Evolutionary conservation across 2,329 filamentous ascomycete genomes (phyloP).

Genomic region (Arthroderma sp.): DNA sequence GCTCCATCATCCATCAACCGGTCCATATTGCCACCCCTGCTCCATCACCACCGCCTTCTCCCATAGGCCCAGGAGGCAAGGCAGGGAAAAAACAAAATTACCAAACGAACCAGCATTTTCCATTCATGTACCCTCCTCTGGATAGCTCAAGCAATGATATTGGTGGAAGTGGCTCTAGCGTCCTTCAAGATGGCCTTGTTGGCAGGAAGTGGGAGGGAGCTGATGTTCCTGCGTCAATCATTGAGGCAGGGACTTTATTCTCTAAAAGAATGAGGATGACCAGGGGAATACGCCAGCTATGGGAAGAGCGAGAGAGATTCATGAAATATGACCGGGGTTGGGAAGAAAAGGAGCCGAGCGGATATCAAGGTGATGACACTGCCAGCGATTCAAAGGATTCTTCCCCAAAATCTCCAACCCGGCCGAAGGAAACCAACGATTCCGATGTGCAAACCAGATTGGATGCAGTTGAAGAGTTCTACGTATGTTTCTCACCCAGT

Average conservation of each 20-base stretch:
- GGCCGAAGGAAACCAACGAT: constrained; percentile 21
- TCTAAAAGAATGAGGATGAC: constrained; percentile 83
- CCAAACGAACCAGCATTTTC: constrained; percentile 97
- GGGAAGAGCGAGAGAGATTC: constrained; percentile 85
- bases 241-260: constrained; percentile 89
- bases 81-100: constrained; percentile 98
- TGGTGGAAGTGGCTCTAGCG: constrained; percentile 75
- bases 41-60: constrained; percentile 76
- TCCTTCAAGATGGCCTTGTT: constrained; percentile 48
- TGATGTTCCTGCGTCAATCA: constrained; percentile 82
- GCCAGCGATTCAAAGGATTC: constrained; percentile 7
- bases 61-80: constrained; percentile 75
- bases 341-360: constrained; percentile 40
- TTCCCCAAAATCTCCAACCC: constrained; percentile 7
- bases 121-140: constrained; percentile 89
- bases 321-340: constrained; percentile 88
- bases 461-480: constrained; percentile 65
- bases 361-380: constrained; percentile 13
- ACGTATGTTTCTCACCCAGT: constrained; percentile 45
- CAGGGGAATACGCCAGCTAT: constrained; percentile 78
- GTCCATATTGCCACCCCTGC: constrained; percentile 98
- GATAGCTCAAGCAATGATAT: constrained; percentile 80
- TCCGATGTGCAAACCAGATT: constrained; percentile 43
- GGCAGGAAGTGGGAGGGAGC: constrained; percentile 74
- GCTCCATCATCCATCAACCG: constrained; percentile 82